phyloP scores from a whole-genome alignment of 2,329 filamentous ascomycete species.

The Curvularia spicifera region DNA sequence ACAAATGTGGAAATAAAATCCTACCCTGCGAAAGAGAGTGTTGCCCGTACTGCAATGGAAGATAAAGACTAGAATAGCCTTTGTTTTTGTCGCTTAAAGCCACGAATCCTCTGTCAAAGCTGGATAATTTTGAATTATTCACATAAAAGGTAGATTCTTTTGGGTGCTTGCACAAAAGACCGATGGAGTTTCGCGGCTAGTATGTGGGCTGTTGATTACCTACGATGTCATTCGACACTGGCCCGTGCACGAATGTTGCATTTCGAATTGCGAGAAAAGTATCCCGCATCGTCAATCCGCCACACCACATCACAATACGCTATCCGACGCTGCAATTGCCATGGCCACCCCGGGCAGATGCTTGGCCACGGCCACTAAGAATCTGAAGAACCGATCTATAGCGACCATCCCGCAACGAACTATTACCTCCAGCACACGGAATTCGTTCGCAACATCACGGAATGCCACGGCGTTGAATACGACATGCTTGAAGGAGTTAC shows the following conservation, averaged over 20 bases:
- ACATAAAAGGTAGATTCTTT: neutral
- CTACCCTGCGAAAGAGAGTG: no score
- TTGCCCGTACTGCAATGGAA: no score
- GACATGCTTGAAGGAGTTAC: constrained; percentile 23
- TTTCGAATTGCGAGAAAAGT: constrained; percentile 23
- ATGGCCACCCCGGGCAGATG: constrained; percentile 41
- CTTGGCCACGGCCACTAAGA: constrained; percentile 27
- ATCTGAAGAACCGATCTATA: constrained; percentile 18
- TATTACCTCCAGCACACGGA: constrained; percentile 31
- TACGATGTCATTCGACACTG: constrained; percentile 17
- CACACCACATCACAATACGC: constrained; percentile 11
- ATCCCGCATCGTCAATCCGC: constrained; percentile 12
- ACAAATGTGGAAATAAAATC: no score
- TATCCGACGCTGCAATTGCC: constrained; percentile 14
- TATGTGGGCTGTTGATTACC: neutral
- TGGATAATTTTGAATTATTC: neutral
- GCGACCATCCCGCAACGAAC: constrained; percentile 35
- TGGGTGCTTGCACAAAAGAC: neutral
- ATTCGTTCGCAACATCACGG: constrained; percentile 19
- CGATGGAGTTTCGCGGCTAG: neutral
- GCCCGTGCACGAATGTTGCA: constrained; percentile 18
- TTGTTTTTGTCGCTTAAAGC: neutral
- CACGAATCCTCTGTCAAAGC: neutral
- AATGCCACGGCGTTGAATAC: constrained; percentile 14
- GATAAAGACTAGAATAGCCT: neutral